A percentile compares a stretch with the other conserved stretches of the same genome.
Evolutionary conservation across 148 eudicot species (phyloP).

Genomic region (Persicaria maculosa): DNA sequence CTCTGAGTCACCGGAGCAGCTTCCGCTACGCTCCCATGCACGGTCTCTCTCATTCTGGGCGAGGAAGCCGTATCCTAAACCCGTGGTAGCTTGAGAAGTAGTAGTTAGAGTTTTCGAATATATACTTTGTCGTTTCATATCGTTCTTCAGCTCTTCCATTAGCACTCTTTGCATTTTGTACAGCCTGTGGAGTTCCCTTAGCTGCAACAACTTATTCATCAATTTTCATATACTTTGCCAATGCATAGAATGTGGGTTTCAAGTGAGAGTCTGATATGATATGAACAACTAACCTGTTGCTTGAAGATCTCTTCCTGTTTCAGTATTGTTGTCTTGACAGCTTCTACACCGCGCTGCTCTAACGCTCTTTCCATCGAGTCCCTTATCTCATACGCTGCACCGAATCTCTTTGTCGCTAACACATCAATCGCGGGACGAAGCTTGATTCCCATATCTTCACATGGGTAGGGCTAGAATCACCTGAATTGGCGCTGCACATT

Average conservation of each 20-base stretch:
- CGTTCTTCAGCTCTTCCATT: conserved; percentile 27
- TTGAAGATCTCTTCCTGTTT: conserved; percentile 43
- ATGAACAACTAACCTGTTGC: conserved; percentile 33
- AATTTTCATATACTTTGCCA: not conserved
- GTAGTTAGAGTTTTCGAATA: not conserved
- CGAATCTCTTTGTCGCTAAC: conserved; percentile 11
- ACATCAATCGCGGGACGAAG: conserved; percentile 24
- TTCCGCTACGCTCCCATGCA: conserved; percentile 5
- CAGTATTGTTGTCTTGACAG: conserved; percentile 43
- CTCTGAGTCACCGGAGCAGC: conserved; percentile 3
- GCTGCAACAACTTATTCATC: conserved; percentile 23
- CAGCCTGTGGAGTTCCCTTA: conserved; percentile 44
- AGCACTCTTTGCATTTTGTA: conserved; percentile 36
- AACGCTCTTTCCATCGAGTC: conserved; percentile 14
- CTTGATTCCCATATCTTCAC: conserved; percentile 40
- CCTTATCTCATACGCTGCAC: conserved; percentile 1
- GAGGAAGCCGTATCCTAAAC: not conserved
- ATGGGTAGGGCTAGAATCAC: not conserved
- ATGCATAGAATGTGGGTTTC: not conserved
- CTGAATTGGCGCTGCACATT: conserved; percentile 3
- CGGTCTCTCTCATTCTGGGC: not conserved
- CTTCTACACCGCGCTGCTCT: conserved; percentile 25
- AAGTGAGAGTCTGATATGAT: not conserved
- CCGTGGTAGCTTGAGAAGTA: no score
- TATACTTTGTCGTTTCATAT: conserved; percentile 1